Evolutionary conservation across 2,329 filamentous ascomycete species (phyloP).

Genomic region (Cordyceps farinosa): DNA sequence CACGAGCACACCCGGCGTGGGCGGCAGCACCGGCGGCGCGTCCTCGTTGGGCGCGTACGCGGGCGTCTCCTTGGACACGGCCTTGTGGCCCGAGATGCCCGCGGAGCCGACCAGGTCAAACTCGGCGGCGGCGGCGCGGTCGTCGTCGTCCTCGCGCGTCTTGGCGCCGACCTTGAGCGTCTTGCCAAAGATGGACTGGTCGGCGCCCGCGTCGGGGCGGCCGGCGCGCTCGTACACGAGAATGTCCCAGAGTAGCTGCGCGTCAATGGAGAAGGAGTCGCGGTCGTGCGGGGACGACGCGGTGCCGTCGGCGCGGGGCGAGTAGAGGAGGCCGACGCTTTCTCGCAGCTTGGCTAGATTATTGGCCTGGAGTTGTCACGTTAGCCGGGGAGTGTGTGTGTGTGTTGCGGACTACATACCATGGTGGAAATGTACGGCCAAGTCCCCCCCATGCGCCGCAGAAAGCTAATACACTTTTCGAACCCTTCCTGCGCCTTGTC

Average conservation of each 20-base stretch:
- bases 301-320: not conserved
- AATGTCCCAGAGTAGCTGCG: conserved; percentile 34
- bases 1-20: not conserved
- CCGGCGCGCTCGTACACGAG: conserved; percentile 35
- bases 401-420: conserved; percentile 19
- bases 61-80: conserved; percentile 32
- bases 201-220: conserved; percentile 21
- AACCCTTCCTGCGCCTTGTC: conserved; percentile 27
- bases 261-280: conserved; percentile 30
- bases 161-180: conserved; percentile 15
- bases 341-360: conserved; percentile 31
- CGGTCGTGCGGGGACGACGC: conserved; percentile 1
- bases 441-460: conserved; percentile 23
- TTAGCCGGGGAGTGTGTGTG: not conserved
- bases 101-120: conserved; percentile 36
- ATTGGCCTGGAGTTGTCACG: conserved; percentile 19
- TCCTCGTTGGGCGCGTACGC: conserved; percentile 33
- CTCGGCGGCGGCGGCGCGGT: conserved; percentile 26
- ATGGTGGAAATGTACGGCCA: conserved; percentile 27
- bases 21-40: conserved; percentile 4
- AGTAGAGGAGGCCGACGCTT: conserved; percentile 27
- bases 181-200: conserved; percentile 25
- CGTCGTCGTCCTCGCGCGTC: conserved; percentile 2
- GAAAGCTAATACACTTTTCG: conserved; percentile 28
- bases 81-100: conserved; percentile 36